Conservation (phyloP, 2,329 filamentous ascomycete species). For the Hypoxylon sp. region DNA sequence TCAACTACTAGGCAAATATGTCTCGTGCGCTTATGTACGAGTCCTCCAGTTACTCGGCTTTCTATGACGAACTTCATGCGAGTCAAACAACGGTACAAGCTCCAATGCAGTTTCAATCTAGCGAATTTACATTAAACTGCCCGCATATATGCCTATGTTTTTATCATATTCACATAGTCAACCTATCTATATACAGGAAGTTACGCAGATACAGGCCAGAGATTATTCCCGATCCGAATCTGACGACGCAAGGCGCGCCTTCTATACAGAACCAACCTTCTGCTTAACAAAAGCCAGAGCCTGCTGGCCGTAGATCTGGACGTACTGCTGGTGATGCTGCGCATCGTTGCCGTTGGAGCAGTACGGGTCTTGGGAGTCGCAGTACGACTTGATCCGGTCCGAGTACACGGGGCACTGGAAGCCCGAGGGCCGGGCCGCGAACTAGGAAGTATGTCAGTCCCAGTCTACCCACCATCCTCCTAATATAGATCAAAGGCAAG, state of each 20-base stretch:
- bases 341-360: conserved; percentile 76
- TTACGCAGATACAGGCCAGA: background rate
- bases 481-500: background rate
- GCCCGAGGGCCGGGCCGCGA: conserved; percentile 70
- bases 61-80: too few relatives aligned
- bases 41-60: too few relatives aligned
- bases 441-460: conserved; percentile 59
- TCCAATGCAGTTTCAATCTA: too few relatives aligned
- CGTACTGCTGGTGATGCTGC: conserved; percentile 74
- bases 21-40: too few relatives aligned
- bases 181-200: background rate
- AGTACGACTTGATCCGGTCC: conserved; percentile 74
- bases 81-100: too few relatives aligned
- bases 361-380: conserved; percentile 74
- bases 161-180: too few relatives aligned
- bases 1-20: too few relatives aligned
- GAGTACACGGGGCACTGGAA: conserved; percentile 69
- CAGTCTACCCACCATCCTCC: background rate
- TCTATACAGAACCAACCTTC: conserved; percentile 29
- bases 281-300: conserved; percentile 72
- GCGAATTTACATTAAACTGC: too few relatives aligned
- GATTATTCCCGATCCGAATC: background rate
- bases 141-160: too few relatives aligned
- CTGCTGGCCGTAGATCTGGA: conserved; percentile 72
- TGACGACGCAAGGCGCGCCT: background rate